Evolutionary conservation across 495 filamentous ascomycete species (phyloP).

Genomic region (Letharia columbiana): DNA sequence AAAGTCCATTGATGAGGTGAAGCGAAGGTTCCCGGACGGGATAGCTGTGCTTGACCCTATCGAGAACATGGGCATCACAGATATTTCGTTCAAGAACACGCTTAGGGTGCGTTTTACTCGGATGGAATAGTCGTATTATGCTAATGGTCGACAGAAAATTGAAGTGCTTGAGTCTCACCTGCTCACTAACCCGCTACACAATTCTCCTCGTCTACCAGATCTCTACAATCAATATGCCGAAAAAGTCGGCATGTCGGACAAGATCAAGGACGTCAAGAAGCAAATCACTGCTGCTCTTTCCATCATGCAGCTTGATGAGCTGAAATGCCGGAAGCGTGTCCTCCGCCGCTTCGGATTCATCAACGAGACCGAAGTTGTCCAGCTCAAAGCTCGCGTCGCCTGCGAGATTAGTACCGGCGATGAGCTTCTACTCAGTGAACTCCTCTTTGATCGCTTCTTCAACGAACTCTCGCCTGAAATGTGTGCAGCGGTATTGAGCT

Average conservation of each 20-base stretch:
- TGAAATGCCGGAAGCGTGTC: conserved; percentile 94
- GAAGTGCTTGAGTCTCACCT: conserved; percentile 91
- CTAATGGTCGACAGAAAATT: conserved; percentile 56
- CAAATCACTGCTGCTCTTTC: conserved; percentile 72
- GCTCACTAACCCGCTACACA: conserved; percentile 80
- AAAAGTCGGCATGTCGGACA: conserved; percentile 64
- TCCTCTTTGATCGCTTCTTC: conserved; percentile 96
- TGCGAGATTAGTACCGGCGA: conserved; percentile 95
- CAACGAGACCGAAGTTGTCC: conserved; percentile 85
- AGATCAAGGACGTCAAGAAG: conserved; percentile 83
- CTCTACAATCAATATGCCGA: conserved; percentile 75
- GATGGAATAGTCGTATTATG: conserved; percentile 1
- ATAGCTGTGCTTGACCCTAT: conserved; percentile 81
- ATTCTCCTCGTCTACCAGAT: conserved; percentile 69
- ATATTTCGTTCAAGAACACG: conserved; percentile 86
- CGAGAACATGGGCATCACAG: conserved; percentile 87
- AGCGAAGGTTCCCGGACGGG: conserved; percentile 85
- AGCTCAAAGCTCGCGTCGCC: conserved; percentile 90
- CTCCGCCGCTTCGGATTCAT: conserved; percentile 92
- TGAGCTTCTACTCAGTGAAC: conserved; percentile 81
- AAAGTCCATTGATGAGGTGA: conserved; percentile 63
- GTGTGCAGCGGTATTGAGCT: conserved; percentile 73
- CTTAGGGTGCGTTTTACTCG: conserved; percentile 51
- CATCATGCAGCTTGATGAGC: conserved; percentile 86
- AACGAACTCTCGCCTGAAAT: conserved; percentile 87